Conservation (phyloP, 2,329 filamentous ascomycete species). For the Cercospora brassicicola region DNA sequence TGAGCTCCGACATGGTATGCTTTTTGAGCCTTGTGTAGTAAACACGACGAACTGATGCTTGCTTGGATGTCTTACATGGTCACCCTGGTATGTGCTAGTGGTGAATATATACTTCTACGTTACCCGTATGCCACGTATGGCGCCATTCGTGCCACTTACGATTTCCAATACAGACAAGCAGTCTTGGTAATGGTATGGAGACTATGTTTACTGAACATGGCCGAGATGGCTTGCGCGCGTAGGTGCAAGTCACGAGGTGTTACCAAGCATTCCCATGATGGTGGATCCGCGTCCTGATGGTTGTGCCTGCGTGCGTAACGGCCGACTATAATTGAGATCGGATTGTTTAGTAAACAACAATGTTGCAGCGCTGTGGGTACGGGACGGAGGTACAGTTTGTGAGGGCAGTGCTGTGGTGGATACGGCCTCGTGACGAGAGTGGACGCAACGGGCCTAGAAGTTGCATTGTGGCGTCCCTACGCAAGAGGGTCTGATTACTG, state of each 20-base stretch:
- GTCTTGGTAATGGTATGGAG: not conserved
- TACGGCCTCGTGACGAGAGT: not conserved
- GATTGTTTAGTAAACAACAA: not conserved
- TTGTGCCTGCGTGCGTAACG: not conserved
- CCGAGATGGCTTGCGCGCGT: not conserved
- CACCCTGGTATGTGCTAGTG: not conserved
- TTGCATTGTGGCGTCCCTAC: not conserved
- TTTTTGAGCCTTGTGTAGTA: not conserved
- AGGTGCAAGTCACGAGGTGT: not conserved
- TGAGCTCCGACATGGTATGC: slow-evolving; percentile 1
- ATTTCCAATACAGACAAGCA: not conserved
- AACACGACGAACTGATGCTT: not conserved
- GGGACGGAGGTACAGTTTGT: not conserved
- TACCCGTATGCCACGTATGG: not conserved
- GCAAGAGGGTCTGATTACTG: not conserved
- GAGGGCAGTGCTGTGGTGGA: not conserved
- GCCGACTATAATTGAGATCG: not conserved
- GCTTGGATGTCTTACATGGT: not conserved
- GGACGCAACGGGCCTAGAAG: not conserved
- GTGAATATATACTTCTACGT: not conserved
- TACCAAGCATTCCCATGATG: not conserved
- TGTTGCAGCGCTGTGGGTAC: not conserved
- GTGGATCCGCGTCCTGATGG: not conserved
- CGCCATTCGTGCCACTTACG: not conserved
- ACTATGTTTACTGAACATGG: not conserved